phyloP scores from a whole-genome alignment of 495 filamentous ascomycete species.

The Lasiosphaeria miniovina region DNA sequence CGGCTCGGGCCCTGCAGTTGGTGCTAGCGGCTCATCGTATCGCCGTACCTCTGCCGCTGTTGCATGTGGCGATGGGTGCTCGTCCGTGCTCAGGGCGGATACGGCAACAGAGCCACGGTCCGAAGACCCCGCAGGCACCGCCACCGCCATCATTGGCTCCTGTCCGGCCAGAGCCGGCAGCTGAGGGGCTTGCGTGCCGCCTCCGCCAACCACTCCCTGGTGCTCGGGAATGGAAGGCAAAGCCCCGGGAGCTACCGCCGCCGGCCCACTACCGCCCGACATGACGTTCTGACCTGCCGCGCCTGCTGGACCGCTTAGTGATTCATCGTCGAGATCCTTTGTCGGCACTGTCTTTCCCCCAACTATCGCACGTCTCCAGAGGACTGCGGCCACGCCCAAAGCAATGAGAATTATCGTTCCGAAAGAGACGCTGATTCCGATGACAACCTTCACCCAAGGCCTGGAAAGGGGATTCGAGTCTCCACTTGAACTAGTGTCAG shows the following conservation, averaged over 20 bases:
- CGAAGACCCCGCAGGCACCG: not conserved
- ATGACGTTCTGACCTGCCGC: not conserved
- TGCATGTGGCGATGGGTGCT: too few species aligned
- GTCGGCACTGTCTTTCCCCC: not conserved
- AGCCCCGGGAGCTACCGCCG: not conserved
- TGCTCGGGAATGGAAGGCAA: slow-evolving; percentile 2
- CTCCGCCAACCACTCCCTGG: not conserved
- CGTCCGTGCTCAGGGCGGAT: not conserved
- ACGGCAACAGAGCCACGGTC: slow-evolving; percentile 2
- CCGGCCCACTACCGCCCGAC: not conserved
- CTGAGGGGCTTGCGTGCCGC: not conserved
- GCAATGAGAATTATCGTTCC: slow-evolving; percentile 16
- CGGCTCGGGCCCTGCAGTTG: too few species aligned
- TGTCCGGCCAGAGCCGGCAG: slow-evolving; percentile 4
- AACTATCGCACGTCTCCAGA: slow-evolving; percentile 12
- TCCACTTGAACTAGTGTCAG: not conserved
- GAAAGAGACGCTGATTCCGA: slow-evolving; percentile 20
- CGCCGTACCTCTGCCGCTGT: too few species aligned
- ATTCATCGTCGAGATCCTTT: slow-evolving; percentile 5
- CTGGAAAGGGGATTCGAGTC: not conserved
- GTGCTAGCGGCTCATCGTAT: too few species aligned
- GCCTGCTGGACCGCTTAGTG: not conserved
- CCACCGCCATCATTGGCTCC: not conserved
- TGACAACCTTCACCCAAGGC: slow-evolving; percentile 17
- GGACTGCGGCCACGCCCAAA: slow-evolving; percentile 8